phyloP scores from a whole-genome alignment of 2,329 filamentous ascomycete genomes.

The Colletotrichum orchidophilum region DNA sequence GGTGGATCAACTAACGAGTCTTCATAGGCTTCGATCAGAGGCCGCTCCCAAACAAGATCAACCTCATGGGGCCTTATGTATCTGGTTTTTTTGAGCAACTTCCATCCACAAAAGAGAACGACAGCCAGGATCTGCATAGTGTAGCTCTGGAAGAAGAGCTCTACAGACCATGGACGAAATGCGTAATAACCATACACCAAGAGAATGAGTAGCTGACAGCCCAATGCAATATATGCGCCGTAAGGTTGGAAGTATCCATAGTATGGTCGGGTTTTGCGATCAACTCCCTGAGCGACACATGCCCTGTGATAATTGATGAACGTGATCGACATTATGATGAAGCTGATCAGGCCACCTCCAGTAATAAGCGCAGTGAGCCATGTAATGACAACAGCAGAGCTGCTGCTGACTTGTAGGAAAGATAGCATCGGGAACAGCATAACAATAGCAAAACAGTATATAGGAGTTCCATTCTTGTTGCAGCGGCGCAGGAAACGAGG shows the following conservation, averaged over 20 bases:
- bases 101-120: conserved; percentile 68
- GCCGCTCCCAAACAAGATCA: conserved; percentile 70
- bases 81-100: conserved; percentile 68
- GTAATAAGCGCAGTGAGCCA: conserved; percentile 59
- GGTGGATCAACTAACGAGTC: conserved; percentile 25
- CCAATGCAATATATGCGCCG: conserved; percentile 57
- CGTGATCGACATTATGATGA: conserved; percentile 62
- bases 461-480: conserved; percentile 67
- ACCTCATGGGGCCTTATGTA: conserved; percentile 62
- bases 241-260: conserved; percentile 68
- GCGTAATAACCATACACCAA: conserved; percentile 65
- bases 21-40: conserved; percentile 67
- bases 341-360: conserved; percentile 59
- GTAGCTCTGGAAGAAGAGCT: conserved; percentile 62
- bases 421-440: conserved; percentile 64
- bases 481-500: conserved; percentile 60
- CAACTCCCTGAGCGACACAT: conserved; percentile 54
- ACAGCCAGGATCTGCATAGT: conserved; percentile 65
- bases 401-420: conserved; percentile 60
- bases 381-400: conserved; percentile 58
- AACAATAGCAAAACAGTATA: conserved; percentile 64
- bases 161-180: conserved; percentile 53
- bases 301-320: conserved; percentile 68
- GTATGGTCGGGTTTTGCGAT: conserved; percentile 64
- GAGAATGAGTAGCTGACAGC: conserved; percentile 54